Evolutionary conservation across 2,329 filamentous ascomycete species (phyloP).

Genomic region (Ophiostoma triangulosporum): DNA sequence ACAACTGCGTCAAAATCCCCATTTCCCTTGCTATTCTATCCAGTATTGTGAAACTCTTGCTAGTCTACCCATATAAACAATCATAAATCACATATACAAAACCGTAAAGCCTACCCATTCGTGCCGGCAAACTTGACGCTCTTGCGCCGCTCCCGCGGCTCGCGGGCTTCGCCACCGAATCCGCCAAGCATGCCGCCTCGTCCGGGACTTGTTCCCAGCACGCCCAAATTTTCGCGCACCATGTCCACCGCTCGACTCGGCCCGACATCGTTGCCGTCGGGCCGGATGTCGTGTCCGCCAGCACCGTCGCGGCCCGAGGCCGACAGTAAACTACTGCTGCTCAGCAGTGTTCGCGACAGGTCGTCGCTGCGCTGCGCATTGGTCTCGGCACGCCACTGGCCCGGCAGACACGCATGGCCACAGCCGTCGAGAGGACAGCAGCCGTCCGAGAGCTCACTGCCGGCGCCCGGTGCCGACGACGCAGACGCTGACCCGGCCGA

Average conservation of each 20-base stretch:
- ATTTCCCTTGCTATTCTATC: too few relatives aligned
- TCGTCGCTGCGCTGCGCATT: constrained; percentile 35
- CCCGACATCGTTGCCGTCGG: constrained; percentile 39
- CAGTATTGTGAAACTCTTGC: too few relatives aligned
- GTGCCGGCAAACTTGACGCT: constrained; percentile 48
- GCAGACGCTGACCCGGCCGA: background rate
- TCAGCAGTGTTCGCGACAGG: constrained; percentile 20
- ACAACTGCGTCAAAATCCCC: too few relatives aligned
- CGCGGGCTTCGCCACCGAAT: constrained; percentile 5
- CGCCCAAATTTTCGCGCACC: constrained; percentile 37
- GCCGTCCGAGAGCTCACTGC: constrained; percentile 31
- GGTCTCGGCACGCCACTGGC: constrained; percentile 37
- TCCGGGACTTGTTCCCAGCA: background rate
- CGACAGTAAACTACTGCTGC: background rate
- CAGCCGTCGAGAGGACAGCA: constrained; percentile 54
- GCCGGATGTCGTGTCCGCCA: constrained; percentile 22
- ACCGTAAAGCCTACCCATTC: constrained; percentile 15
- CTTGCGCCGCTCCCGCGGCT: constrained; percentile 36
- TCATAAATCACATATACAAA: background rate
- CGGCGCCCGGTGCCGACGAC: constrained; percentile 2
- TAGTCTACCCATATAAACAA: too few relatives aligned
- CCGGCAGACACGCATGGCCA: constrained; percentile 48
- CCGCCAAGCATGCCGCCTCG: constrained; percentile 6
- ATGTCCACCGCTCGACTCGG: constrained; percentile 48
- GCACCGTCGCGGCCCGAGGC: background rate